Base-by-base conservation (phyloP, 192 early-diverging fungal genomes). In the Funneliformis mosseae region DNA sequence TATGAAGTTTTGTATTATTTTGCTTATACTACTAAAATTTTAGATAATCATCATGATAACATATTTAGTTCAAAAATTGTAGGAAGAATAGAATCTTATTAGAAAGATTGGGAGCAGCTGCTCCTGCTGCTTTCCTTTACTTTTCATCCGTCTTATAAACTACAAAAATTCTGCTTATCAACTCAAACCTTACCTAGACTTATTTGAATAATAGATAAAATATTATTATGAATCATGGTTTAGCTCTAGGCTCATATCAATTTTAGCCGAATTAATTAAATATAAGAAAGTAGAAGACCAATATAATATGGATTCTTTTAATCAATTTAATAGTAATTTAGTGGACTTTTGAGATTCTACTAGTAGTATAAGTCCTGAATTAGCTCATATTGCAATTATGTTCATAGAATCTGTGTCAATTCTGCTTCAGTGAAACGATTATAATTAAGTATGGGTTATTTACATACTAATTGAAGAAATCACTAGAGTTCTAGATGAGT, bases 171-270 rank as follows among this genome's bases (percentile, higher is more conserved):
- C 67, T 21, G 12, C 0, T 41, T 33, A n/a, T 50, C 5, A 33
- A 27, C 28, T 62, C 10, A 5, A 6, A 67, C 28, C 10, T 68
- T 50, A 28, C 42, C 38, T 78, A 28, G 18, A 68, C 64, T 38
- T 2, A 50, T 42, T 78, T 78, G 76, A 42, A n/a, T 42, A 68
- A 68, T 78, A 43, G 64, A 1, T 78, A 12, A 67, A 43, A 14
- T 78, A 78, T 42, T 77, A 77, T 38, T 78, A 78, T 78, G 3
- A 68, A 18, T 8, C 46, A 9, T 78, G 41, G 41, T 78, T 48
- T 68, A n/a, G 23, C 1, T 10, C 23, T 10, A 48, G 10, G 16
- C 18, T 28, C 11, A 78, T 25, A 50, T n/a, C 23, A 23, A 76
- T 62, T 62, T 62, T 76, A 62, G 4, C 25, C 21, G 38, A 62